Base-by-base conservation (phyloP, 2,329 filamentous ascomycete genomes). In the Paecilomyces variotii region DNA sequence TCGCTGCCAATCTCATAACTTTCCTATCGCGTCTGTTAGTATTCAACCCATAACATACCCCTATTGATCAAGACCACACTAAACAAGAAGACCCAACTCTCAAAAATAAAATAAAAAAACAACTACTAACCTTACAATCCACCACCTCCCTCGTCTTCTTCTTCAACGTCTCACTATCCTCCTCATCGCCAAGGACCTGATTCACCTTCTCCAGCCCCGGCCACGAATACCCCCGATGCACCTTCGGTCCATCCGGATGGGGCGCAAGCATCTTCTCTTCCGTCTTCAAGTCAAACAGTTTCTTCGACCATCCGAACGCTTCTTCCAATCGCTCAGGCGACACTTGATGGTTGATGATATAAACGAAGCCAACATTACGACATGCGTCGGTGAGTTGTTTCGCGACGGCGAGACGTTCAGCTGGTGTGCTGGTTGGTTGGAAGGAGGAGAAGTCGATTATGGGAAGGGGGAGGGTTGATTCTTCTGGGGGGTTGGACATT, bases 151-250 rank as follows among this genome's bases (percentile, higher is more conserved):
- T 67, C 53, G 78, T 64, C 45, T 75, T 70, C 30, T 72, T 68
- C 11, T 72, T 70, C 39, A 73, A 70, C 7, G 71, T 68, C 19
- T 75, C 68, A 34, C 78, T 72, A 2, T 71, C 70, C 55, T 63
- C 68, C n/a, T 74, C 74, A 9, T 64, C 62, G 3, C 55, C 58
- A n/a, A 77, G 71, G 11, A 74, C 73, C 59, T 76, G 75, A 6
- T 75, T 77, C 4, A 78, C 77, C 61, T 81, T 80, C 64, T 82
- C 79, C 50, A 78, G 61, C 0, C 79, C 79, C 0, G 78, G 78
- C 71, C 76, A 77, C 1, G 78, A 80, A 61, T 82, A 82, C 32
- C 80, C 80, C 30, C 79, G 73, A 63, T 81, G 79, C 1, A 79
- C 73, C 26, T 65, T 69, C 25, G 73, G 74, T 2, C 78, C 78